phyloP scores from a whole-genome alignment of 306 rosid genomes.

The Pueraria montana region DNA sequence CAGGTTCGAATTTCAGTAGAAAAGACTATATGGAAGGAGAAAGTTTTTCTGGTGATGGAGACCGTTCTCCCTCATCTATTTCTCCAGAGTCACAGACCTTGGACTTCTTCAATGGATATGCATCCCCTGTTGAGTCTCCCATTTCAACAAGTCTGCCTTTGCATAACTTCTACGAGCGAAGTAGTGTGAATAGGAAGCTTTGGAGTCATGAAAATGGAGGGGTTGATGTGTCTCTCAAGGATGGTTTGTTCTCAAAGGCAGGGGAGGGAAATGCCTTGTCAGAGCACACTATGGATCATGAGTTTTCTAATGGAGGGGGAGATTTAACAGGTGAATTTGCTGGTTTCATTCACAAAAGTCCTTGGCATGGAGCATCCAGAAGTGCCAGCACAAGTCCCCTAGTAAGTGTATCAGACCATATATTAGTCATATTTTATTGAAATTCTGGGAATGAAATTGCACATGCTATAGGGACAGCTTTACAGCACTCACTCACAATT shows the following conservation, averaged over 20 bases:
- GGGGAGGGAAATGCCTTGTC: slow-evolving; percentile 50
- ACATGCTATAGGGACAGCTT: not conserved
- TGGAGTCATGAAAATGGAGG: slow-evolving; percentile 82
- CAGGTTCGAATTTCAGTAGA: slow-evolving; percentile 73
- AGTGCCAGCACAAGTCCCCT: slow-evolving; percentile 79
- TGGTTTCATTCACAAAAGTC: slow-evolving; percentile 68
- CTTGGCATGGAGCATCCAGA: slow-evolving; percentile 58
- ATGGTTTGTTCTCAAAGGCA: slow-evolving; percentile 72
- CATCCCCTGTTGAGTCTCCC: slow-evolving; percentile 72
- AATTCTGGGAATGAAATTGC: slow-evolving; percentile 23
- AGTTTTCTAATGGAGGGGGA: slow-evolving; percentile 47
- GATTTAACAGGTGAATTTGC: slow-evolving; percentile 63
- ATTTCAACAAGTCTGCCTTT: slow-evolving; percentile 56
- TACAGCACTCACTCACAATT: not conserved
- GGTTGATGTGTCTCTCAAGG: slow-evolving; percentile 86
- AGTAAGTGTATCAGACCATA: slow-evolving; percentile 58
- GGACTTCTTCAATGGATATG: slow-evolving; percentile 73
- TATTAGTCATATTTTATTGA: not conserved
- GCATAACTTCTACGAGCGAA: slow-evolving; percentile 52
- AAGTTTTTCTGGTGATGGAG: slow-evolving; percentile 54
- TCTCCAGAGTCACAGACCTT: slow-evolving; percentile 79
- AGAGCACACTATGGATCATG: slow-evolving; percentile 34
- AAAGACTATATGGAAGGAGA: slow-evolving; percentile 57
- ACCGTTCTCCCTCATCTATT: slow-evolving; percentile 61
- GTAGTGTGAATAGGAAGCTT: slow-evolving; percentile 77